phyloP scores from a whole-genome alignment of 768 basidiomycete species.

The Suillus placidus region DNA sequence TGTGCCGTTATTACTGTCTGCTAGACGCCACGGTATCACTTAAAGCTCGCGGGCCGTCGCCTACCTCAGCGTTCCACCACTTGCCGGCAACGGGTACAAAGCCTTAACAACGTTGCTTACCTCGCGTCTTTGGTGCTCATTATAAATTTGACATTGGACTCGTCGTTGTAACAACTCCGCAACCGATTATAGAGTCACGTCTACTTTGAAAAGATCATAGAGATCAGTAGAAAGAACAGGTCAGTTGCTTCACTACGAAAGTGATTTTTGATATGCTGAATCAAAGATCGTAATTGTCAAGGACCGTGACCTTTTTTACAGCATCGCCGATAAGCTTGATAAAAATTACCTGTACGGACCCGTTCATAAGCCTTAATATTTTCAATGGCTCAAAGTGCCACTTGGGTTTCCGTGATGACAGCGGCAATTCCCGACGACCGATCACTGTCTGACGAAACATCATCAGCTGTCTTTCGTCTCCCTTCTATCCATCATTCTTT shows the following conservation, averaged over 20 bases:
- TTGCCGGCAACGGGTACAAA: slow-evolving; percentile 18
- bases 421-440: slow-evolving; percentile 61
- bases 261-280: slow-evolving; percentile 21
- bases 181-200: slow-evolving; percentile 3
- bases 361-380: slow-evolving; percentile 22
- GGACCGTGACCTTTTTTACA: slow-evolving; percentile 12
- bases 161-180: too few relatives aligned
- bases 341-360: slow-evolving; percentile 32
- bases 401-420: slow-evolving; percentile 41
- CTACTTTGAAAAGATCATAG: slow-evolving; percentile 9
- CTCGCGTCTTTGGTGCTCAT: slow-evolving; percentile 4
- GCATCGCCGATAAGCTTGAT: slow-evolving; percentile 15
- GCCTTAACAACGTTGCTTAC: slow-evolving; percentile 5
- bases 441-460: slow-evolving; percentile 41
- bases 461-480: slow-evolving; percentile 36
- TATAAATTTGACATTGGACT: slow-evolving; percentile 9
- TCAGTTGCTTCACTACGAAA: slow-evolving; percentile 21
- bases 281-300: slow-evolving; percentile 11
- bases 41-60: slow-evolving; percentile 9
- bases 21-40: slow-evolving; percentile 5
- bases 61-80: slow-evolving; percentile 2
- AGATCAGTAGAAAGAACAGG: slow-evolving; percentile 13
- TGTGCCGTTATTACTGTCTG: slow-evolving; percentile 3
- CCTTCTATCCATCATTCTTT: slow-evolving; percentile 33
- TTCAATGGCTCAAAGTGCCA: slow-evolving; percentile 42